These are phyloP conservation scores for Lepidium aucheri DNA, from an alignment of 345 rosid species.

Conservation along the genomic window DNA sequence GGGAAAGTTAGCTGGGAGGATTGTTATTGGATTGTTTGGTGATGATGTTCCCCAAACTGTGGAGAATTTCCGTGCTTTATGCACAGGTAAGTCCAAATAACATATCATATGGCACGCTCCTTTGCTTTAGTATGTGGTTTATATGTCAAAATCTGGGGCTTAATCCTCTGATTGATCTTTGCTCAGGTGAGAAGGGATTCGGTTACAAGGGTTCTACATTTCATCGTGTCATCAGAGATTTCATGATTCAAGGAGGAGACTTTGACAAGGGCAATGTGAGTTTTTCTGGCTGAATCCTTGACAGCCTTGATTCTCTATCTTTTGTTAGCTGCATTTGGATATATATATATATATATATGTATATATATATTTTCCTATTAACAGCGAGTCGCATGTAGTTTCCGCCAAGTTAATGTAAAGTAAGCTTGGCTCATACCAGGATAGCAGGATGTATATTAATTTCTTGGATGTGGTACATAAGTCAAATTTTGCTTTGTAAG, in stretches of 20 bases:
- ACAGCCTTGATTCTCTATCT: background rate
- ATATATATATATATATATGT: too few species aligned
- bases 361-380: too few species aligned
- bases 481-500: background rate
- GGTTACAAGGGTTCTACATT: conserved; percentile 74
- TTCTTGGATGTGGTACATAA: background rate
- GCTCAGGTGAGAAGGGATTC: conserved; percentile 91
- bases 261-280: conserved; percentile 97
- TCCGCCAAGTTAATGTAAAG: too few species aligned
- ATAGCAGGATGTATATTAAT: background rate
- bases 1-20: conserved; percentile 78
- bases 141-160: background rate
- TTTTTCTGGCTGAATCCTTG: background rate
- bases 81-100: conserved; percentile 55
- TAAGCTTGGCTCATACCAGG: background rate
- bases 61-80: conserved; percentile 91
- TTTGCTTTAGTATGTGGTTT: background rate
- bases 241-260: conserved; percentile 99
- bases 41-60: conserved; percentile 94
- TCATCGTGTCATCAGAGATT: conserved; percentile 94
- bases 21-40: conserved; percentile 87
- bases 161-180: conserved; percentile 7
- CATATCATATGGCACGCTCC: background rate
- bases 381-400: background rate
- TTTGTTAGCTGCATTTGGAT: background rate